Conservation (phyloP, 1,284 basidiomycete species). For the Pseudozyma sp. region DNA sequence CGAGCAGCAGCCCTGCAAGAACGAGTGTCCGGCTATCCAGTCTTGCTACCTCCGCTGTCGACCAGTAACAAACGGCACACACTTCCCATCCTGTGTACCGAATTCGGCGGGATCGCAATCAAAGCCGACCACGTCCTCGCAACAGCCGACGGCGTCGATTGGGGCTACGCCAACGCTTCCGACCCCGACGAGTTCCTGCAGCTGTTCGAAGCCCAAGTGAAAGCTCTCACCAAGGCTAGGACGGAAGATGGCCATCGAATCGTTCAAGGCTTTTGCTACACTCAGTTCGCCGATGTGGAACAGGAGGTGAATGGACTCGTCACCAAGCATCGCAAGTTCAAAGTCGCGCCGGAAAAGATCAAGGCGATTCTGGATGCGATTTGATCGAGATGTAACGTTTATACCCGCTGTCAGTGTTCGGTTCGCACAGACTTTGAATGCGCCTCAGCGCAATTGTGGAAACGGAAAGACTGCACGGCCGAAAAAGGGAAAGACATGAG, state of each 20-base stretch:
- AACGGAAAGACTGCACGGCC: no score
- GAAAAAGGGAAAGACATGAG: no score
- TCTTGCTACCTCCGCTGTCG: slow-evolving; percentile 17
- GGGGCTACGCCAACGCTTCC: slow-evolving; percentile 46
- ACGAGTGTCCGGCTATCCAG: slow-evolving; percentile 24
- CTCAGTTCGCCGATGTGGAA: slow-evolving; percentile 50
- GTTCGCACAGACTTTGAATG: no score
- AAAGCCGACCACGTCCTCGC: slow-evolving; percentile 11
- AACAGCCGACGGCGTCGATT: slow-evolving; percentile 23
- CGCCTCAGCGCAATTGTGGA: no score
- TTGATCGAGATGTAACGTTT: neutral
- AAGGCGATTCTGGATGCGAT: slow-evolving; percentile 44
- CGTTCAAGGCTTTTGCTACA: slow-evolving; percentile 55
- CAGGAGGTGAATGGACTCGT: slow-evolving; percentile 51
- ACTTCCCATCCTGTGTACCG: slow-evolving; percentile 45
- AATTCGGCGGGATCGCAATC: slow-evolving; percentile 50
- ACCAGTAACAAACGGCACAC: slow-evolving; percentile 14
- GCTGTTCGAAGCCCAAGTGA: slow-evolving; percentile 30
- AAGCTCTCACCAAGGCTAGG: slow-evolving; percentile 11
- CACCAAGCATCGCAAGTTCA: slow-evolving; percentile 37
- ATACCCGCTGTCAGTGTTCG: neutral
- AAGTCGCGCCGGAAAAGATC: slow-evolving; percentile 38
- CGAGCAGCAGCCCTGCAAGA: slow-evolving; percentile 12
- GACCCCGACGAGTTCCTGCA: slow-evolving; percentile 25
- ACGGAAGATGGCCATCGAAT: slow-evolving; percentile 11